phyloP scores from a whole-genome alignment of 495 filamentous ascomycete species.

The Hyphodiscus hymeniophilus region DNA sequence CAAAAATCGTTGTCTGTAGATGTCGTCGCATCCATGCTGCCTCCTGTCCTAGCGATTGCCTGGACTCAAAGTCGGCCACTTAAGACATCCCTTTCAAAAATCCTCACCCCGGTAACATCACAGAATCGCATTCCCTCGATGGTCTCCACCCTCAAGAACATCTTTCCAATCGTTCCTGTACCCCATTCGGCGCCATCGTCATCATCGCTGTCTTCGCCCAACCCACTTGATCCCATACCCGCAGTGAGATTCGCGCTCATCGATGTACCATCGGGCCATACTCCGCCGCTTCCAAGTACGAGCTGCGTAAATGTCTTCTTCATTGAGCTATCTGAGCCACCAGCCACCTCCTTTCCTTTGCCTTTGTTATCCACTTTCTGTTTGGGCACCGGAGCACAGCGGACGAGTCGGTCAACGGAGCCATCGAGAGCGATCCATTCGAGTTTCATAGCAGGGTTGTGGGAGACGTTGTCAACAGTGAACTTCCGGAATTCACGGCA shows the following conservation, averaged over 20 bases:
- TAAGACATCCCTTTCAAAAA: slow-evolving; percentile 43
- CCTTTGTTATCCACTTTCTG: slow-evolving; percentile 19
- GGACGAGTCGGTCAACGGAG: slow-evolving; percentile 34
- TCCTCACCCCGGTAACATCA: slow-evolving; percentile 38
- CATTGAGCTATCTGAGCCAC: no score
- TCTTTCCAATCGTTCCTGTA: slow-evolving; percentile 17
- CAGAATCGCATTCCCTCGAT: slow-evolving; percentile 34
- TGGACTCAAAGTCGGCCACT: slow-evolving; percentile 21
- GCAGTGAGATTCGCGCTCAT: background rate
- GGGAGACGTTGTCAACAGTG: slow-evolving; percentile 42
- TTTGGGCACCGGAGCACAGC: slow-evolving; percentile 9
- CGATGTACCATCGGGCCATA: background rate
- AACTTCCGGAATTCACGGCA: slow-evolving; percentile 42
- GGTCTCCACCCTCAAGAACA: slow-evolving; percentile 25
- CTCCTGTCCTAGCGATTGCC: background rate
- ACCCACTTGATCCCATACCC: background rate
- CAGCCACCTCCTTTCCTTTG: slow-evolving; percentile 19
- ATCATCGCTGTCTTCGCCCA: slow-evolving; percentile 11
- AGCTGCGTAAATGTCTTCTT: background rate
- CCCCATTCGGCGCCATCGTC: slow-evolving; percentile 28
- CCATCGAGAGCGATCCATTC: slow-evolving; percentile 44
- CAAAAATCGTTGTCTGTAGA: background rate
- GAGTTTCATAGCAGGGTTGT: slow-evolving; percentile 40
- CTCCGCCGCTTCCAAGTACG: background rate
- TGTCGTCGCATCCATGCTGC: no score